phyloP scores from a whole-genome alignment of 2,329 filamentous ascomycete species.

The Fragosphaeria purpurea region DNA sequence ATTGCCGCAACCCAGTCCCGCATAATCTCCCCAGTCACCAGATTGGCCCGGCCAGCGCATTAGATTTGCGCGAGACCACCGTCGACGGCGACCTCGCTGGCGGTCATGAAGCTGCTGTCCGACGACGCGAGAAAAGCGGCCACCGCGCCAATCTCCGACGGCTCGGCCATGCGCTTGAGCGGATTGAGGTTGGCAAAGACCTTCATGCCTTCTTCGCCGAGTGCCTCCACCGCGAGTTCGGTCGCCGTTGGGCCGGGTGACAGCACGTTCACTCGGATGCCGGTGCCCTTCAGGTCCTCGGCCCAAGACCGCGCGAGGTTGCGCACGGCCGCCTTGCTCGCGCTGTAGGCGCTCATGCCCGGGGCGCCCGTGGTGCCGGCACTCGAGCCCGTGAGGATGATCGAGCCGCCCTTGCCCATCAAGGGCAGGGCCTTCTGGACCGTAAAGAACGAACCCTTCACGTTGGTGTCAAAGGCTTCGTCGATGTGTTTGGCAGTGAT shows the following conservation, averaged over 20 bases:
- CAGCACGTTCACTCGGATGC: conserved; percentile 10
- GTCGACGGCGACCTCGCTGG: conserved; percentile 10
- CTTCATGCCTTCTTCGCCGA: conserved; percentile 7
- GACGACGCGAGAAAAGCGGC: conserved; percentile 9
- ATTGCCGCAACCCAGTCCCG: too few relatives aligned
- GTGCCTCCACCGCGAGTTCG: conserved; percentile 6
- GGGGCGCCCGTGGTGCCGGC: conserved; percentile 8
- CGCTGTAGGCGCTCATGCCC: conserved; percentile 5
- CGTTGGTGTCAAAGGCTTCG: conserved; percentile 56
- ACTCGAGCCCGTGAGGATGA: conserved; percentile 11
- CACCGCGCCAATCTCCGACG: conserved; percentile 7
- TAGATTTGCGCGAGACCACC: conserved; percentile 9
- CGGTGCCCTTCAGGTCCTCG: conserved; percentile 5
- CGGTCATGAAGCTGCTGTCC: conserved; percentile 12
- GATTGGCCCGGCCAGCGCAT: not conserved
- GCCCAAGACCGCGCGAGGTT: conserved; percentile 9
- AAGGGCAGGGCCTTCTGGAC: conserved; percentile 11
- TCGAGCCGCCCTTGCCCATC: conserved; percentile 7
- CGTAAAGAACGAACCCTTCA: conserved; percentile 49
- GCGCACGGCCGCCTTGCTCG: conserved; percentile 10
- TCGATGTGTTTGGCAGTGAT: conserved; percentile 42
- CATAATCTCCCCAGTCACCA: too few relatives aligned
- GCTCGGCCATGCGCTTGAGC: conserved; percentile 9
- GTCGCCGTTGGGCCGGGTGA: conserved; percentile 9
- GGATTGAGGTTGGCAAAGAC: conserved; percentile 4